Conservation (phyloP, 495 filamentous ascomycete genomes). For the Podospora sp. region DNA sequence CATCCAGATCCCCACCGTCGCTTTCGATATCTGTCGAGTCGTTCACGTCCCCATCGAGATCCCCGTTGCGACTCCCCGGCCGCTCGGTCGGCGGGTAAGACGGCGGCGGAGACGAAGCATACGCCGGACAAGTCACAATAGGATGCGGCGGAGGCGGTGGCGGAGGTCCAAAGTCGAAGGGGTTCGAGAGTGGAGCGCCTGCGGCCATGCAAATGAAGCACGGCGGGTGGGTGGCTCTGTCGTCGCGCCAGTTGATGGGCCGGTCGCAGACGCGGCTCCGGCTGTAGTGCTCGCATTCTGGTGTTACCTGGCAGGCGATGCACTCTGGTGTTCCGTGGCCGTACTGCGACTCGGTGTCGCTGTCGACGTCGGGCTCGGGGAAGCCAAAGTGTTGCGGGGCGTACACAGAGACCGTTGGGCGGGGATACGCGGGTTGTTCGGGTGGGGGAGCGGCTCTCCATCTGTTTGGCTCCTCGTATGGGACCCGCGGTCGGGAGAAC, state of each 20-base stretch:
- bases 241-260: not conserved
- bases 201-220: conserved; percentile 22
- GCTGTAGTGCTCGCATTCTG: conserved; percentile 12
- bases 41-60: conserved; percentile 2
- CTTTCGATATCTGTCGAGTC: conserved; percentile 6
- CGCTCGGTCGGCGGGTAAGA: conserved; percentile 2
- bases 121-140: not conserved
- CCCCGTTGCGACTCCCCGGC: not conserved
- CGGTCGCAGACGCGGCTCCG: conserved; percentile 7
- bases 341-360: not conserved
- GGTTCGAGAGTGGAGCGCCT: not conserved
- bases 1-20: not conserved
- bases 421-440: not conserved
- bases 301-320: conserved; percentile 15
- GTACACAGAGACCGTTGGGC: conserved; percentile 7
- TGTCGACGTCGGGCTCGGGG: not conserved
- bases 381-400: conserved; percentile 8
- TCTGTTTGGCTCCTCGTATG: not conserved
- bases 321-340: not conserved
- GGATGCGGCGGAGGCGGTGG: conserved; percentile 7
- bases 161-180: not conserved
- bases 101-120: not conserved
- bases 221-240: conserved; percentile 8
- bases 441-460: not conserved
- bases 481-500: not conserved